These are phyloP conservation scores for Fomitopsis pinicola DNA, from an alignment of 1,284 basidiomycete genomes.

Conservation along the genomic window DNA sequence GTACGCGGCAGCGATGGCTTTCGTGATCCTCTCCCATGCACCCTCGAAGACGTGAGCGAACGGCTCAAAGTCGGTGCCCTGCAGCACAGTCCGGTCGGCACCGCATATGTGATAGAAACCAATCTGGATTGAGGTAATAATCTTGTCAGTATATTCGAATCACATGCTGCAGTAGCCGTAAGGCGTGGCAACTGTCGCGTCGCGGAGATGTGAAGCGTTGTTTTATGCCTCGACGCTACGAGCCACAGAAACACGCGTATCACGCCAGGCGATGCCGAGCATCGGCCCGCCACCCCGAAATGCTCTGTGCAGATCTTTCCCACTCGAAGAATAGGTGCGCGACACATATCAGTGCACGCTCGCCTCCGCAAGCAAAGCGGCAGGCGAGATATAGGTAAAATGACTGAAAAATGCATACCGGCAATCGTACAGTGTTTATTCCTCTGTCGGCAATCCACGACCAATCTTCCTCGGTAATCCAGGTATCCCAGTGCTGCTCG, in stretches of 20 bases:
- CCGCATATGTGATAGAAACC: conserved; percentile 75
- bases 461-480: conserved; percentile 72
- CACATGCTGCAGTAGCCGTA: neutral
- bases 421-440: conserved; percentile 81
- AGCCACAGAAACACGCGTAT: neutral
- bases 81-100: conserved; percentile 55
- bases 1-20: conserved; percentile 62
- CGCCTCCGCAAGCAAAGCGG: neutral
- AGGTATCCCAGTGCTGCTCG: conserved; percentile 80
- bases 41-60: conserved; percentile 59
- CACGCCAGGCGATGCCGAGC: neutral
- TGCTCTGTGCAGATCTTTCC: neutral
- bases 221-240: neutral
- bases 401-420: conserved; percentile 42
- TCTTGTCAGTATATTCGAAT: neutral
- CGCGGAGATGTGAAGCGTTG: neutral
- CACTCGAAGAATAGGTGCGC: neutral
- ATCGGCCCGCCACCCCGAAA: conserved; percentile 1
- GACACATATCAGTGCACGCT: neutral
- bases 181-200: neutral
- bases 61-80: conserved; percentile 70
- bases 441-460: conserved; percentile 71
- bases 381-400: neutral
- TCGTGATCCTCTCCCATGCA: conserved; percentile 71
- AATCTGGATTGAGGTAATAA: conserved; percentile 45